Conservation (phyloP, 257 asterid species). For the Nemophila menziesii region DNA sequence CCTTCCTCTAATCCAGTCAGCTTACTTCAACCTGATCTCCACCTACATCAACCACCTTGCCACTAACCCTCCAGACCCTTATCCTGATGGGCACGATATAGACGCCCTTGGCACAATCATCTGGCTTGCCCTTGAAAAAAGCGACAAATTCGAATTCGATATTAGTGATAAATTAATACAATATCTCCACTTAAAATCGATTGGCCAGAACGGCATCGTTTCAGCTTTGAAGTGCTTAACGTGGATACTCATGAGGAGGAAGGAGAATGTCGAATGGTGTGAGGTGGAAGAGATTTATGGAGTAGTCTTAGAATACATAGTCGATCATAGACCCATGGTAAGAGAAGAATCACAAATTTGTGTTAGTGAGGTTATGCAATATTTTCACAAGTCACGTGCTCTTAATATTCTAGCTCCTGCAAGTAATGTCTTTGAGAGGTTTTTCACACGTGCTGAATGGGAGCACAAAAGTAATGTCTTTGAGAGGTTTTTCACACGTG, state of each 20-base stretch:
- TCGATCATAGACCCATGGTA: conserved; percentile 58
- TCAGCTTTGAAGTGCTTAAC: too few species aligned
- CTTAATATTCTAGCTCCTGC: conserved; percentile 48
- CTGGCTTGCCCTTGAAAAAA: conserved; percentile 35
- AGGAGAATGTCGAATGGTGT: conserved; percentile 43
- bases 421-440: conserved; percentile 65
- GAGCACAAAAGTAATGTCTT: too few species aligned
- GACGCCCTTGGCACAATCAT: conserved; percentile 58
- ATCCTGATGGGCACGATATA: conserved; percentile 37
- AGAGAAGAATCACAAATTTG: conserved; percentile 58
- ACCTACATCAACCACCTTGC: conserved; percentile 55
- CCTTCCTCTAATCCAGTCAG: conserved; percentile 40
- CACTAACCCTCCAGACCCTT: conserved; percentile 24
- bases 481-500: conserved; percentile 69
- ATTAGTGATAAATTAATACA: conserved; percentile 35
- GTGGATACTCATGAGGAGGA: conserved; percentile 39
- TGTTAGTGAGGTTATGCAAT: too few species aligned
- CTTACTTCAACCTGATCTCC: conserved; percentile 71
- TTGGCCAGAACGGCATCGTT: conserved; percentile 45
- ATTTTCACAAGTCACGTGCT: conserved; percentile 16
- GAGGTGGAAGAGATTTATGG: conserved; percentile 47
- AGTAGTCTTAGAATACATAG: conserved; percentile 32
- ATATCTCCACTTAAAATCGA: conserved; percentile 26
- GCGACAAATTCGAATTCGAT: conserved; percentile 23
- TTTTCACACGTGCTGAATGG: too few species aligned